These are phyloP conservation scores for Abrus precatorius DNA, from an alignment of 306 rosid genomes.

Conservation along the genomic window DNA sequence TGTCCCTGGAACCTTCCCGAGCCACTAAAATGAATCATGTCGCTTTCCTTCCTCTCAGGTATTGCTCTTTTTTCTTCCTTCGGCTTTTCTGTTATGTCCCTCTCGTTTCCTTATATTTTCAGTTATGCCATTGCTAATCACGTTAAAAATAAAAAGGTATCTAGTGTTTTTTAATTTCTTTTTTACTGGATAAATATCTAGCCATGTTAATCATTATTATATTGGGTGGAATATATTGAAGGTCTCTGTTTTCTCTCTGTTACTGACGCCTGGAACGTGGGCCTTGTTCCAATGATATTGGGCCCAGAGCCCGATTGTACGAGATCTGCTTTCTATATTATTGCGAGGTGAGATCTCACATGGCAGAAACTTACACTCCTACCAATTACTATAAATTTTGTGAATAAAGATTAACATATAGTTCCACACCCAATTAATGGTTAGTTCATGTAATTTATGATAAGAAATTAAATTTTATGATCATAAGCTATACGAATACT, in stretches of 20 bases:
- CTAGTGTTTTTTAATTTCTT: neutral
- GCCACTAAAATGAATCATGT: constrained; percentile 30
- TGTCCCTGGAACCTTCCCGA: constrained; percentile 71
- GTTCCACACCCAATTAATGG: no score
- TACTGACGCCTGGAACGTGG: constrained; percentile 5
- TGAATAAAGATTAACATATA: no score
- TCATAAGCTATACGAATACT: neutral
- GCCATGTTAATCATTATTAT: neutral
- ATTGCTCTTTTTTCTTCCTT: neutral
- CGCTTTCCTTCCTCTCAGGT: constrained; percentile 26
- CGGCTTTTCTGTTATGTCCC: neutral
- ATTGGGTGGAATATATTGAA: neutral
- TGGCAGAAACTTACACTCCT: no score
- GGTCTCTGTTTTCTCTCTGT: neutral
- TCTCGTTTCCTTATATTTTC: constrained; percentile 10
- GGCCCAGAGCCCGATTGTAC: constrained; percentile 41
- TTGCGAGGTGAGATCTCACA: neutral
- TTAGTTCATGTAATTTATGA: no score
- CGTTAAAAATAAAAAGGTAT: neutral
- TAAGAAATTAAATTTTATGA: neutral
- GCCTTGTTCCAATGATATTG: neutral
- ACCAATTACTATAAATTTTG: no score
- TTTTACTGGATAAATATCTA: constrained; percentile 15
- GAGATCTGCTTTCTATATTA: constrained; percentile 14
- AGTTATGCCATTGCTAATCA: constrained; percentile 34